Evolutionary conservation across 2,329 filamentous ascomycete genomes (phyloP).

Genomic region (Akanthomyces dipterigenus): DNA sequence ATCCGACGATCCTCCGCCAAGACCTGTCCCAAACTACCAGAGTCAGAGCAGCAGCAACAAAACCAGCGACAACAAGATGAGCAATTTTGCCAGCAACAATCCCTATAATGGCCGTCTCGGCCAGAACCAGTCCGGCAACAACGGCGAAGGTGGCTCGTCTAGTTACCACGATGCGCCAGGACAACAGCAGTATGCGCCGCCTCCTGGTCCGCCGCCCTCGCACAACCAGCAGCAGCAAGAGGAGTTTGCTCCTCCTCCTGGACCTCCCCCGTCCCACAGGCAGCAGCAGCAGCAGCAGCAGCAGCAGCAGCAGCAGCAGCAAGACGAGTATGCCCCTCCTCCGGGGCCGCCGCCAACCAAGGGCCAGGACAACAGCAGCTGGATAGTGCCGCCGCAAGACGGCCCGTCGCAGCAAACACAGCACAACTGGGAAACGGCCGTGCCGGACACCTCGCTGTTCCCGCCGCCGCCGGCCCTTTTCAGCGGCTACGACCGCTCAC

Average conservation of each 20-base stretch:
- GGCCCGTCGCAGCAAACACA: slow-evolving; percentile 24
- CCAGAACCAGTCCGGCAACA: slow-evolving; percentile 8
- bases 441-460: slow-evolving; percentile 66
- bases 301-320: too few species aligned
- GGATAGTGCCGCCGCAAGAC: slow-evolving; percentile 19
- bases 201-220: slow-evolving; percentile 27
- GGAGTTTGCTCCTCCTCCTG: slow-evolving; percentile 23
- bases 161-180: background rate
- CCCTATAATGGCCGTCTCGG: slow-evolving; percentile 10
- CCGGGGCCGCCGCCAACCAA: slow-evolving; percentile 24
- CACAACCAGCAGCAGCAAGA: slow-evolving; percentile 10
- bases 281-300: background rate
- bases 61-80: slow-evolving; percentile 14
- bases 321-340: slow-evolving; percentile 25
- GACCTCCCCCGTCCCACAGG: slow-evolving; percentile 22
- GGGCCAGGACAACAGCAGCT: background rate
- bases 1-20: slow-evolving; percentile 32
- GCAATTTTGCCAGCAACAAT: slow-evolving; percentile 11
- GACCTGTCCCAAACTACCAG: slow-evolving; percentile 28
- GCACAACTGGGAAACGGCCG: slow-evolving; percentile 65
- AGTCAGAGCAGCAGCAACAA: slow-evolving; percentile 10
- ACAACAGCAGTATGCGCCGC: slow-evolving; percentile 20
- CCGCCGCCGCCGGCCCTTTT: slow-evolving; percentile 66
- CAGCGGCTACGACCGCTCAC: slow-evolving; percentile 55
- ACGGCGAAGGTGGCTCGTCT: background rate